Percentiles rank a stretch among this genome's conserved stretches.
Conservation (phyloP, 2,329 filamentous ascomycete genomes). For the Aspergillus pseudoviridinutans region DNA sequence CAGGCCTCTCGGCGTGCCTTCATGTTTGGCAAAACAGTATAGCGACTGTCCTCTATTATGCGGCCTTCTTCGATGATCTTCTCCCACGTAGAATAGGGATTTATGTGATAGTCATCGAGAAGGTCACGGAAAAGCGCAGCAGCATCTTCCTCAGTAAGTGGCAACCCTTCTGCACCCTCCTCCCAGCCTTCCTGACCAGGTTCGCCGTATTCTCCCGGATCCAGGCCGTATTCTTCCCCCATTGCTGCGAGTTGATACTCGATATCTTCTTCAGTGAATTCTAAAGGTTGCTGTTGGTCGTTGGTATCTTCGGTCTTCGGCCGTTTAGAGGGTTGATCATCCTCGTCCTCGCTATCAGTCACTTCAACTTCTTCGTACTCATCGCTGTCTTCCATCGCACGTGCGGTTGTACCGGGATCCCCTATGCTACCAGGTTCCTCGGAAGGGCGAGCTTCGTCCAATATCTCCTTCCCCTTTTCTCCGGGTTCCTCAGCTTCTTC, state of each 20-base stretch:
- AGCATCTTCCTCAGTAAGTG: constrained; percentile 71
- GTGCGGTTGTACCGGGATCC: constrained; percentile 24
- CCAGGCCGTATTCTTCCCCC: constrained; percentile 77
- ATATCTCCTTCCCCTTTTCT: constrained; percentile 6
- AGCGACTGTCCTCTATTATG: constrained; percentile 80
- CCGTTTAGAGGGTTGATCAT: constrained; percentile 51
- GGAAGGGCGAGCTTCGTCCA: constrained; percentile 5
- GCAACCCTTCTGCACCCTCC: constrained; percentile 66
- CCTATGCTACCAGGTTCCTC: constrained; percentile 7
- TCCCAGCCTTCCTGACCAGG: constrained; percentile 56
- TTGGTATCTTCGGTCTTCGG: constrained; percentile 52
- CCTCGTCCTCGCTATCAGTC: constrained; percentile 54
- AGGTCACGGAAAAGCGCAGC: constrained; percentile 77
- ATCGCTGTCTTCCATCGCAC: constrained; percentile 54
- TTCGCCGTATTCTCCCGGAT: constrained; percentile 71
- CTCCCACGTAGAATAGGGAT: constrained; percentile 88
- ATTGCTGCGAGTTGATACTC: constrained; percentile 86
- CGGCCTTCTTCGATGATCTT: constrained; percentile 77
- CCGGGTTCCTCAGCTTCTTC: constrained; percentile 20
- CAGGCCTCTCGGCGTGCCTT: constrained; percentile 77
- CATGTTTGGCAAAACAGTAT: constrained; percentile 78
- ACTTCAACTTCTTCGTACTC: constrained; percentile 78
- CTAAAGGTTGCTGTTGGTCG: constrained; percentile 51
- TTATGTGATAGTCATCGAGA: constrained; percentile 75
- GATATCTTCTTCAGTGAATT: constrained; percentile 93